Percentiles rank a stretch among this genome's conserved stretches.
Evolutionary conservation across 495 filamentous ascomycete species (phyloP).

Genomic region (Annulohypoxylon nitens): DNA sequence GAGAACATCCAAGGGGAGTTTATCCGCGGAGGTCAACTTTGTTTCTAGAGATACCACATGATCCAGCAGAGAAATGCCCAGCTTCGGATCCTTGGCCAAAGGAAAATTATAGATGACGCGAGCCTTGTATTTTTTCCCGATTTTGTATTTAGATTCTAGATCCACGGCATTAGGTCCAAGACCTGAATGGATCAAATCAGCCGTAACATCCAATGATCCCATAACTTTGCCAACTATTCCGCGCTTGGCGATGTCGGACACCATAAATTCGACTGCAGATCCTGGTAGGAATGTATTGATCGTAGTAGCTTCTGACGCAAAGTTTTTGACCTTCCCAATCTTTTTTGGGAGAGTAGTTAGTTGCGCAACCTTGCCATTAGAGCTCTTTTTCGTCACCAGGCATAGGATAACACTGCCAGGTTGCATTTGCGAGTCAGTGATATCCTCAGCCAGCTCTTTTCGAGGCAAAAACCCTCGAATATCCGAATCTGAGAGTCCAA

Average conservation of each 20-base stretch:
- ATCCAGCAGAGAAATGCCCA: constrained; percentile 87
- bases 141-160: constrained; percentile 78
- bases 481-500: constrained; percentile 76
- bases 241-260: constrained; percentile 75
- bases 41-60: constrained; percentile 78
- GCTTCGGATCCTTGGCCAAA: constrained; percentile 78
- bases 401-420: constrained; percentile 85
- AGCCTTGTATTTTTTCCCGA: constrained; percentile 85
- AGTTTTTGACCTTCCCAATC: constrained; percentile 75
- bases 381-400: constrained; percentile 78
- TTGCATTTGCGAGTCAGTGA: constrained; percentile 71
- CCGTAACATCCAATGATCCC: constrained; percentile 89
- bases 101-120: constrained; percentile 90
- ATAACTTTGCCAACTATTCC: constrained; percentile 84
- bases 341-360: constrained; percentile 80
- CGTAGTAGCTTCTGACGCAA: constrained; percentile 80
- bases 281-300: constrained; percentile 92
- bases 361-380: constrained; percentile 86
- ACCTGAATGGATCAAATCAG: constrained; percentile 89
- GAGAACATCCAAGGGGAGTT: constrained; percentile 65
- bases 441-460: constrained; percentile 78
- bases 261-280: constrained; percentile 84
- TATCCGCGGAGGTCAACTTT: constrained; percentile 55
- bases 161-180: constrained; percentile 72
- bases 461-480: constrained; percentile 89